A percentile compares a stretch with the other conserved stretches of the same genome.
These are phyloP conservation scores for Glebionis coronaria DNA, from an alignment of 129 eudicot genomes.

Conservation along the genomic window DNA sequence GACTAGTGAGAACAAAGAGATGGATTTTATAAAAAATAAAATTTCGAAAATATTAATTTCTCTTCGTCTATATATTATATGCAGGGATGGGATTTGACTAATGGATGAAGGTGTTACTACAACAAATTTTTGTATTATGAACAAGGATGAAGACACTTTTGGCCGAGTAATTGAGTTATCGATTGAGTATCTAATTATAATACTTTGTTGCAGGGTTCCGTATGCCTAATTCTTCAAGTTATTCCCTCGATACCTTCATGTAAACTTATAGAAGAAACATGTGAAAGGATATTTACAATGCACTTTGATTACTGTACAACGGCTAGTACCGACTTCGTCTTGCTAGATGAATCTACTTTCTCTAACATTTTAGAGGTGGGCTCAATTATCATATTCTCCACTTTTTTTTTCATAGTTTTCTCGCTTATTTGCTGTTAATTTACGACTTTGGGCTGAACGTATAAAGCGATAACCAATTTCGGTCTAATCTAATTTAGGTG, in stretches of 20 bases:
- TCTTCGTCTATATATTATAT: slow-evolving; percentile 70
- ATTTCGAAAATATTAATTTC: slow-evolving; percentile 50
- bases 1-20: slow-evolving; percentile 57
- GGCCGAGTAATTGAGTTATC: slow-evolving; percentile 55
- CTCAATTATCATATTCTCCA: slow-evolving; percentile 8
- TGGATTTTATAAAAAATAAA: slow-evolving; percentile 38
- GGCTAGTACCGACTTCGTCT: slow-evolving; percentile 72
- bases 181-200: slow-evolving; percentile 45
- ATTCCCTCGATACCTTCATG: slow-evolving; percentile 84
- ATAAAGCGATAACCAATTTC: no score
- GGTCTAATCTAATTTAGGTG: no score
- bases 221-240: slow-evolving; percentile 84
- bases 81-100: slow-evolving; percentile 86
- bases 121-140: slow-evolving; percentile 73
- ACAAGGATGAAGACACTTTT: slow-evolving; percentile 75
- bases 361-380: slow-evolving; percentile 88
- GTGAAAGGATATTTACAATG: slow-evolving; percentile 85
- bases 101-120: slow-evolving; percentile 77
- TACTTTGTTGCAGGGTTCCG: slow-evolving; percentile 91
- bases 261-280: slow-evolving; percentile 91
- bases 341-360: slow-evolving; percentile 76
- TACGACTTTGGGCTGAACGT: no score
- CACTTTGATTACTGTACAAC: slow-evolving; percentile 96
- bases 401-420: no score
- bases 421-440: no score